Percentiles rank a stretch among this genome's conserved stretches.
These are phyloP conservation scores for Colletotrichum theobromicola DNA, from an alignment of 2,329 filamentous ascomycete species.

Conservation along the genomic window DNA sequence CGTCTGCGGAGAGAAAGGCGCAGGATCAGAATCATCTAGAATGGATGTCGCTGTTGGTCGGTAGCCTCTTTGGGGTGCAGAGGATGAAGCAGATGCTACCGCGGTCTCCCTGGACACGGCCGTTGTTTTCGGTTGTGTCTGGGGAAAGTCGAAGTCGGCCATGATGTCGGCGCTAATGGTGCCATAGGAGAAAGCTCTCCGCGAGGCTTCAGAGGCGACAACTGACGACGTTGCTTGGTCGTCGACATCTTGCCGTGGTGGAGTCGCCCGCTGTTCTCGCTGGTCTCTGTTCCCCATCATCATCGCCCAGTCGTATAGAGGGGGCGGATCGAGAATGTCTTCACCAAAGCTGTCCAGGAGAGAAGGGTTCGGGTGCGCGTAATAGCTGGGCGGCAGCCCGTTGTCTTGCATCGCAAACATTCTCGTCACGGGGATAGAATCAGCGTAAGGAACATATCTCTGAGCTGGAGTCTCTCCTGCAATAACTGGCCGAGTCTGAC, in stretches of 20 bases:
- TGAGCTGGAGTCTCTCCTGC: background rate
- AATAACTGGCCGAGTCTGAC: background rate
- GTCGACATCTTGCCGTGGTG: background rate
- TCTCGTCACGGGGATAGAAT: conserved; percentile 28
- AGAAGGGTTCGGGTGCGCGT: conserved; percentile 33
- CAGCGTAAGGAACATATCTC: conserved; percentile 28
- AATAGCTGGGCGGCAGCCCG: conserved; percentile 22
- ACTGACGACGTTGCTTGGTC: background rate
- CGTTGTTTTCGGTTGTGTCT: background rate
- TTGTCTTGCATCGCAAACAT: conserved; percentile 28
- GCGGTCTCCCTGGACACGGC: background rate
- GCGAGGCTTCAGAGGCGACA: background rate
- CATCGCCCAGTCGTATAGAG: conserved; percentile 32
- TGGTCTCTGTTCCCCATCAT: conserved; percentile 18
- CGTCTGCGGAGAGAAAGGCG: conserved; percentile 6
- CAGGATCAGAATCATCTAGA: conserved; percentile 15
- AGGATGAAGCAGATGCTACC: background rate
- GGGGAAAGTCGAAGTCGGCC: conserved; percentile 9
- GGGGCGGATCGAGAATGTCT: conserved; percentile 33
- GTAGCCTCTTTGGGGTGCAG: background rate
- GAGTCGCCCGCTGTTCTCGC: background rate
- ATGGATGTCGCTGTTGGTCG: conserved; percentile 16
- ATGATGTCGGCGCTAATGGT: conserved; percentile 17
- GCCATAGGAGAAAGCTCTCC: conserved; percentile 9
- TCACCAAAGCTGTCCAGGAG: conserved; percentile 35